Base-by-base conservation (phyloP, 116 monocot genomes). In the Papilionanthe hybrid region DNA sequence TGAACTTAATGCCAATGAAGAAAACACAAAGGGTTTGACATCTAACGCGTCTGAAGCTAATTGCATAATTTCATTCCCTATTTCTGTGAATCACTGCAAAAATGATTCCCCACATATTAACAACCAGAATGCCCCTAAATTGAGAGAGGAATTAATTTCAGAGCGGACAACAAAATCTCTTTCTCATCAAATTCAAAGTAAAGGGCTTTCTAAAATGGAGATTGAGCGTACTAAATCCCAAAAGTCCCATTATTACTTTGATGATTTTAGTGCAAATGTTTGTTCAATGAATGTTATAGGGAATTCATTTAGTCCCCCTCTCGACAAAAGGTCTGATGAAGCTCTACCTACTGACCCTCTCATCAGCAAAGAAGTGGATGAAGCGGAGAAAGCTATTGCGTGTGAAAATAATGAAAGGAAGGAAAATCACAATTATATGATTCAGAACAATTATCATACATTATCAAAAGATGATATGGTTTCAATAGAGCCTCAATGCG, bases 1-100 rank as follows among this genome's bases (percentile, higher is more conserved):
- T 30, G 87, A 90, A 81, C 85, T 87, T 78, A 73, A 84, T 77
- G 77, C 80, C 48, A 75, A 15, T 0, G 58, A 72, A 69, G 77
- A 58, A 58, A 82, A 80, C n/a, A n/a, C 73, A 7, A 23, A 8
- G 7, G 22, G 30, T 19, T 44, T 10, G 44, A 73, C 7, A 17
- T 53, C 53, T 53, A 53, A 15, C 13, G 13, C 17, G 0, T 76
- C 68, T 32, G 27, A 60, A 58, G 41, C 25, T 65, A 71, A 15
- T 71, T 32, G 11, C 37, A 30, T 71, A 7, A 17, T 17, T 37
- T 37, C 37, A 41, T 71, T 71, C 28, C 29, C 32, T 37, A 37
- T 37, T 37, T 37, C 37, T 71, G 17, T 71, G 37, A n/a, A 32
- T 29, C 37, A 29, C 15, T 28, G 71, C 15, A 71, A 29, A 71